These are phyloP conservation scores for Pestalotiopsis sp. DNA, from an alignment of 2,329 filamentous ascomycete genomes.

Conservation along the genomic window DNA sequence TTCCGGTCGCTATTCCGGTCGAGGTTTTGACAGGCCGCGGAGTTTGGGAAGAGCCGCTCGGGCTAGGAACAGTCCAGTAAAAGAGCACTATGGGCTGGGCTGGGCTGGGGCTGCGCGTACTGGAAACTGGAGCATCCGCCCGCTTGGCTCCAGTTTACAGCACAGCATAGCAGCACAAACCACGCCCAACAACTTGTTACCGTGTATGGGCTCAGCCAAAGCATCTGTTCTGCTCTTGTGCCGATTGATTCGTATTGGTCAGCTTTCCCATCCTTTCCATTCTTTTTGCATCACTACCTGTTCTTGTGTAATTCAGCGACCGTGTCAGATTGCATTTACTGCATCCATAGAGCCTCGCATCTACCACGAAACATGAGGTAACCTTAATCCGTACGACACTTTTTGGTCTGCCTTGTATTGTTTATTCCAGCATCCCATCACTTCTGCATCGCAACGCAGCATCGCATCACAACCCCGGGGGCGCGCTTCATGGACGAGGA, in stretches of 20 bases:
- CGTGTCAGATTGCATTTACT: not conserved
- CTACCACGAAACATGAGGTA: not conserved
- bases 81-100: not conserved
- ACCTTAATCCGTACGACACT: not conserved
- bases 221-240: not conserved
- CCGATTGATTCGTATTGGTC: not conserved
- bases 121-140: not conserved
- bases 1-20: not conserved
- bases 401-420: not conserved
- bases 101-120: not conserved
- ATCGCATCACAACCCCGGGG: not conserved
- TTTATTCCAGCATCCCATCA: not conserved
- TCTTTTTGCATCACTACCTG: not conserved
- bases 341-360: not conserved
- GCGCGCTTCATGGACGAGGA: constrained; percentile 9
- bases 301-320: not conserved
- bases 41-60: not conserved
- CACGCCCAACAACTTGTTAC: not conserved
- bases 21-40: not conserved
- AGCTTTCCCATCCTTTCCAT: not conserved
- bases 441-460: not conserved
- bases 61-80: not conserved
- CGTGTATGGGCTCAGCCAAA: not conserved
- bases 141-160: not conserved
- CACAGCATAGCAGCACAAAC: not conserved